phyloP scores from a whole-genome alignment of 2,329 filamentous ascomycete species.

The Byssoonygena ceratinophila region DNA sequence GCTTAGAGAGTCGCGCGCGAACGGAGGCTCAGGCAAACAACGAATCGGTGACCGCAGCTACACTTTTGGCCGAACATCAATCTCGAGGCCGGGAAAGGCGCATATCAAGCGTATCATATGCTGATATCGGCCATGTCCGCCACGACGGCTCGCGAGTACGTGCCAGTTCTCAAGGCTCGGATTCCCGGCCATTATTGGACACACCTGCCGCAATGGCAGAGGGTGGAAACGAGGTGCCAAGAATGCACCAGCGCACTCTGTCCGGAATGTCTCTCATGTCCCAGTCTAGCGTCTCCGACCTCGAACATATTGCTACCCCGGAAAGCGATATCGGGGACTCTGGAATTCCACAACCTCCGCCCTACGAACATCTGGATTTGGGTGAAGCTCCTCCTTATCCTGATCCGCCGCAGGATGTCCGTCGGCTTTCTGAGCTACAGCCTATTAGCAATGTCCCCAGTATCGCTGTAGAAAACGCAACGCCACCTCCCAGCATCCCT shows the following conservation, averaged over 20 bases:
- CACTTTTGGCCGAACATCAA: constrained; percentile 36
- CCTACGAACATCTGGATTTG: constrained; percentile 36
- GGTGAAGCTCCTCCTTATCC: constrained; percentile 36
- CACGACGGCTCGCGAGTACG: constrained; percentile 42
- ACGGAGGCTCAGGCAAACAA: constrained; percentile 34
- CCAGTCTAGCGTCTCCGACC: constrained; percentile 21
- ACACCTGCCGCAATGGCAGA: constrained; percentile 29
- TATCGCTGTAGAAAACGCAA: constrained; percentile 21
- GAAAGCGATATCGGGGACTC: constrained; percentile 30
- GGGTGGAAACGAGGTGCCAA: constrained; percentile 21
- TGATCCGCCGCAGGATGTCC: background rate
- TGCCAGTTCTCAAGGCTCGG: constrained; percentile 39
- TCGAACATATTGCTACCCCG: constrained; percentile 20
- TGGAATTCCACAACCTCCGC: constrained; percentile 31
- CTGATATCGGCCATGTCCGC: constrained; percentile 38
- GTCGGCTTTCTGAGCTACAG: constrained; percentile 9
- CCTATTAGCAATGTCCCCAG: constrained; percentile 18
- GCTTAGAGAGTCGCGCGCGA: constrained; percentile 46
- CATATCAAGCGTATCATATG: constrained; percentile 41
- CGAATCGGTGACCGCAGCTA: constrained; percentile 26
- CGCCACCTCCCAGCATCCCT: constrained; percentile 17
- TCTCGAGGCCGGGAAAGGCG: constrained; percentile 36
- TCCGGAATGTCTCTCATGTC: constrained; percentile 30
- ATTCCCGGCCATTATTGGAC: constrained; percentile 37
- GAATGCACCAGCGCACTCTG: constrained; percentile 25